Evolutionary conservation across 345 rosid genomes (phyloP), one percentile per base, ranked within the genome.

Genomic region (Melaleuca alternifolia): DNA sequence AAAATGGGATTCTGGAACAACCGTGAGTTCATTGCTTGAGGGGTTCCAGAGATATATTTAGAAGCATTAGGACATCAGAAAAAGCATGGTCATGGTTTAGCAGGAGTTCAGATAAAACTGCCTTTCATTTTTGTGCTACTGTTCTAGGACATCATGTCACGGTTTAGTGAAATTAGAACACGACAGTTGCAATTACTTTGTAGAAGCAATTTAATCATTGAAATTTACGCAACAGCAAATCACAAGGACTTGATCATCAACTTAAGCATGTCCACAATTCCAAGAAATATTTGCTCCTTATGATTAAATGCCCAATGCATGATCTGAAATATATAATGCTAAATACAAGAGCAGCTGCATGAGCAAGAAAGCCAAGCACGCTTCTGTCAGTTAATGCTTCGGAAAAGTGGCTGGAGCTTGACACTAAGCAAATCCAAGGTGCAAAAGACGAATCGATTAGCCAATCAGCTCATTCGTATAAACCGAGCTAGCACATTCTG

Each of bases 21-120:
- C 76, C 50, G 30, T 50, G 87, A 33, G 33, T 51, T 85, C 83
- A 12, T 52, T 85, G 41, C 52, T 75, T 10, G 87, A 71, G 37
- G 87, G 87, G 87, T 86, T 86, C 76, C 84, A 86, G 18, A 86
- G 75, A 33, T 52, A 48, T 44, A 75, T 85, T 51, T 50, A 2
- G 82, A 11, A 11, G 41, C 59, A 8, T 54, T 30, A 44, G 51
- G 50, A 61, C n/a, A n/a, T n/a, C n/a, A n/a, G n/a, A n/a, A n/a
- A n/a, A n/a, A n/a, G n/a, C n/a, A n/a, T n/a, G n/a, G n/a, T n/a
- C n/a, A n/a, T n/a, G n/a, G n/a, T n/a, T n/a, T n/a, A n/a, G n/a
- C n/a, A n/a, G n/a, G n/a, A n/a, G n/a, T n/a, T n/a, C n/a, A n/a
- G n/a, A n/a, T n/a, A n/a, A n/a, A n/a, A n/a, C n/a, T n/a, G 23